These are phyloP conservation scores for Dittrichia graveolens DNA, from an alignment of 129 eudicot species.

Conservation along the genomic window DNA sequence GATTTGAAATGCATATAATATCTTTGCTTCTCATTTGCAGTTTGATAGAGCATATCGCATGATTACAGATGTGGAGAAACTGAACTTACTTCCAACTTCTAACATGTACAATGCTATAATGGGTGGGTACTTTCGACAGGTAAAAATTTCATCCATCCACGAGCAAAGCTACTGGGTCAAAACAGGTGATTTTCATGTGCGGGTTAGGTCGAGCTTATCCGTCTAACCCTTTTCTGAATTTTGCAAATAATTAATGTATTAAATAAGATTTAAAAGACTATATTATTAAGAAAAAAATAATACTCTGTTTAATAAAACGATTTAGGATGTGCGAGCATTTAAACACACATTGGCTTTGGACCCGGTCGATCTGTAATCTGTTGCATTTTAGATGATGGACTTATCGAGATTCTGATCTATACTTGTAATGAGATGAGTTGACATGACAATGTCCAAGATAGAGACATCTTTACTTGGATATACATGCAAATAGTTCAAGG, in stretches of 20 bases:
- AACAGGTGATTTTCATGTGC: neutral
- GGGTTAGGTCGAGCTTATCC: neutral
- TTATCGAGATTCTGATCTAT: neutral
- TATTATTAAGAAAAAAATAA: neutral
- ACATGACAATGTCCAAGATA: conserved; percentile 17
- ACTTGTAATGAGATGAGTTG: conserved; percentile 11
- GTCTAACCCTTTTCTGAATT: neutral
- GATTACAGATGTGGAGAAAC: conserved; percentile 55
- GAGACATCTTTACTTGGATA: neutral
- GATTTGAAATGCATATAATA: conserved; percentile 1
- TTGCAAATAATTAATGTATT: neutral
- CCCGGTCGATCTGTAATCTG: neutral
- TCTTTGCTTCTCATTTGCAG: conserved; percentile 40
- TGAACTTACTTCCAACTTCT: conserved; percentile 55
- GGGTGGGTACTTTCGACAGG: conserved; percentile 90
- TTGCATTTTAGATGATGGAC: too few relatives aligned
- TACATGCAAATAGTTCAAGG: conserved; percentile 7
- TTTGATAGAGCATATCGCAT: conserved; percentile 79
- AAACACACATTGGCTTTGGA: neutral
- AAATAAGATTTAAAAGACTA: neutral
- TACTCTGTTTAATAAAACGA: conserved; percentile 1
- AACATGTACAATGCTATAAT: conserved; percentile 77
- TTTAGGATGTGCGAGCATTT: neutral
- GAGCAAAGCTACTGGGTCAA: neutral
- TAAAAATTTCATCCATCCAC: conserved; percentile 18